Conservation (phyloP, 2,329 filamentous ascomycete genomes). For the Phyllosticta citriasiana region DNA sequence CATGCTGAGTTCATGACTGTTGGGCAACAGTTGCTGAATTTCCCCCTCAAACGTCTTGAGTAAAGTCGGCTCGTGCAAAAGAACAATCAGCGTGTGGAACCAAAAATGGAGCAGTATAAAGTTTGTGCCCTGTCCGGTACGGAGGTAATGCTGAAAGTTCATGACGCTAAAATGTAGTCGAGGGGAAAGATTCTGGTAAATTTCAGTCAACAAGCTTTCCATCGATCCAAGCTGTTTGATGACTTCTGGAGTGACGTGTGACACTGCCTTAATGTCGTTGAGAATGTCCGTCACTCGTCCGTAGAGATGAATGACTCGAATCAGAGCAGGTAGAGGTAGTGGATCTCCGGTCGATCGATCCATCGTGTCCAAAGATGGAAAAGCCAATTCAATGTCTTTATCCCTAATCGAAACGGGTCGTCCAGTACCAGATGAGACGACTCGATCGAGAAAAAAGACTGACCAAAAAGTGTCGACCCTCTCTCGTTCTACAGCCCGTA, state of each 20-base stretch:
- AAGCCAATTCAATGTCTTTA: slow-evolving; percentile 72
- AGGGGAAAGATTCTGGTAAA: slow-evolving; percentile 64
- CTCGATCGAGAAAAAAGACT: slow-evolving; percentile 76
- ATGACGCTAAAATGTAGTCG: slow-evolving; percentile 72
- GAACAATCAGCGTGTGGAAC: slow-evolving; percentile 79
- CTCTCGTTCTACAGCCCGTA: slow-evolving; percentile 64
- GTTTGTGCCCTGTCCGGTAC: slow-evolving; percentile 70
- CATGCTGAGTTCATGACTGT: slow-evolving; percentile 74
- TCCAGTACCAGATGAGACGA: slow-evolving; percentile 80
- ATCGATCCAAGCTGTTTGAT: slow-evolving; percentile 63
- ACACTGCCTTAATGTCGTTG: slow-evolving; percentile 65
- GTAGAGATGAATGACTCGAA: slow-evolving; percentile 78
- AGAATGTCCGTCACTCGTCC: slow-evolving; percentile 75
- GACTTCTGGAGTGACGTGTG: slow-evolving; percentile 66
- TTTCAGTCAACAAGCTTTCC: slow-evolving; percentile 67
- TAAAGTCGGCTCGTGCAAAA: slow-evolving; percentile 74
- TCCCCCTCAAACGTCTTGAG: slow-evolving; percentile 63
- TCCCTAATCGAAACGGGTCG: slow-evolving; percentile 74
- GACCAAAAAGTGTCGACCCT: slow-evolving; percentile 84
- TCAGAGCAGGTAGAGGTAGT: slow-evolving; percentile 66
- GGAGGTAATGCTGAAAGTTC: slow-evolving; percentile 80
- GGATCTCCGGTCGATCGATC: slow-evolving; percentile 56
- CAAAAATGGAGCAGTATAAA: slow-evolving; percentile 82
- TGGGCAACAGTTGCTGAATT: slow-evolving; percentile 63
- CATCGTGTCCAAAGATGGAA: slow-evolving; percentile 48